Evolutionary conservation across 2,329 filamentous ascomycete genomes (phyloP).

Genomic region (Colletotrichum sansevieriae): DNA sequence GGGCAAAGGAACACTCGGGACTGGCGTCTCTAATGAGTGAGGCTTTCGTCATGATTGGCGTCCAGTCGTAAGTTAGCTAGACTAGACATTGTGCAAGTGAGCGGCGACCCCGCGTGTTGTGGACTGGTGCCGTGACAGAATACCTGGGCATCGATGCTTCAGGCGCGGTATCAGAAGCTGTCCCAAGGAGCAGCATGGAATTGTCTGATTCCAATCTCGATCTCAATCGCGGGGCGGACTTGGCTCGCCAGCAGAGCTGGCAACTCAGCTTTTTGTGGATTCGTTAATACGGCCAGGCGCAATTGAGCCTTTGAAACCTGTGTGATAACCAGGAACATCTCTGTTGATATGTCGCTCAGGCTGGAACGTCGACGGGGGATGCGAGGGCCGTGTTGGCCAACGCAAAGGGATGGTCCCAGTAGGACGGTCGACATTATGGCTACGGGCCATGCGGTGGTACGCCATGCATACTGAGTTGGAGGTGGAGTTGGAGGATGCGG

Average conservation of each 20-base stretch:
- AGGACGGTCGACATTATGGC: background rate
- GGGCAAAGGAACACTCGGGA: no score
- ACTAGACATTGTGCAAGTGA: no score
- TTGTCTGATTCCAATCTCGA: slow-evolving; percentile 19
- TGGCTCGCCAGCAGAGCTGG: slow-evolving; percentile 28
- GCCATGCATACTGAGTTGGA: background rate
- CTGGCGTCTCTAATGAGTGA: no score
- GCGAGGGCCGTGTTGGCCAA: slow-evolving; percentile 12
- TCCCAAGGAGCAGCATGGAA: background rate
- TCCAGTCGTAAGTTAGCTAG: no score
- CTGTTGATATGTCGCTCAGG: background rate
- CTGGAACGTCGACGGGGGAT: slow-evolving; percentile 2
- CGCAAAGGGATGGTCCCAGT: slow-evolving; percentile 23
- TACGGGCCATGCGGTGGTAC: background rate
- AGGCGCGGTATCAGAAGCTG: background rate
- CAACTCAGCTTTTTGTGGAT: slow-evolving; percentile 29
- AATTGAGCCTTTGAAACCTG: slow-evolving; percentile 7
- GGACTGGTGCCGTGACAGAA: background rate
- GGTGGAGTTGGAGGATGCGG: slow-evolving; percentile 6
- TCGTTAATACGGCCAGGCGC: background rate
- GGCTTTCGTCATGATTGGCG: no score
- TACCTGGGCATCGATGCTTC: background rate
- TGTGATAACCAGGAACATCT: slow-evolving; percentile 1
- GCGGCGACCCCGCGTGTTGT: background rate
- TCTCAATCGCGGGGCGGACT: slow-evolving; percentile 19